These are phyloP conservation scores for Hysterangium stoloniferum DNA, from an alignment of 768 basidiomycete species.

Conservation along the genomic window DNA sequence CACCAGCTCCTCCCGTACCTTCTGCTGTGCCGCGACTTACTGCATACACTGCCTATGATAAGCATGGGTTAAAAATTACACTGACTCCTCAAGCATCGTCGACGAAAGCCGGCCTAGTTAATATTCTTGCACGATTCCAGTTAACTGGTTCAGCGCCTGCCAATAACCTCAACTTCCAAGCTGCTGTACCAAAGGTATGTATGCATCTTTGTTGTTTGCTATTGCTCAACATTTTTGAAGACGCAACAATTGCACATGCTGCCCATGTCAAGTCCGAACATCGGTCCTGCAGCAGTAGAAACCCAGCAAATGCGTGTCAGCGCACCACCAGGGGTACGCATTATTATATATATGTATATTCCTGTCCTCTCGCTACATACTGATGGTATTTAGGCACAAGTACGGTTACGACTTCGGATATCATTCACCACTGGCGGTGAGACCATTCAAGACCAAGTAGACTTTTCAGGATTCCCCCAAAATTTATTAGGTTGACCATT, in stretches of 20 bases:
- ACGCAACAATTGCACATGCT: constrained; percentile 97
- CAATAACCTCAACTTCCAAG: constrained; percentile 82
- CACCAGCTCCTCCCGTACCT: constrained; percentile 26
- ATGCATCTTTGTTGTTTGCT: background rate
- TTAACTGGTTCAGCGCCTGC: constrained; percentile 46
- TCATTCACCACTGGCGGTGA: constrained; percentile 65
- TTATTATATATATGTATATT: constrained; percentile 9
- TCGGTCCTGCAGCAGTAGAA: constrained; percentile 72
- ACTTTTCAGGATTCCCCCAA: constrained; percentile 83
- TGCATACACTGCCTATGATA: constrained; percentile 84
- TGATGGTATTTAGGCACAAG: constrained; percentile 46
- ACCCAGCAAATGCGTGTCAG: constrained; percentile 94
- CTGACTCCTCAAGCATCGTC: constrained; percentile 81
- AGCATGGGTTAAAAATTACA: constrained; percentile 83
- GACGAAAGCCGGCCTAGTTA: constrained; percentile 78
- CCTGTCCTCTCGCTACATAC: background rate
- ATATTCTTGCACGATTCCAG: constrained; percentile 86
- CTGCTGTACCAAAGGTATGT: constrained; percentile 88
- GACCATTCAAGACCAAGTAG: constrained; percentile 82
- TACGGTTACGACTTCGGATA: constrained; percentile 83
- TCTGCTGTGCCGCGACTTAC: constrained; percentile 47
- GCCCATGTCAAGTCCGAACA: constrained; percentile 84
- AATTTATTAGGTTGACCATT: constrained; percentile 28
- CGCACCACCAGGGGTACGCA: constrained; percentile 77
- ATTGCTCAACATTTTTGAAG: constrained; percentile 34